Evolutionary conservation across 257 asterid genomes (phyloP), one percentile per base, ranked within the genome.

Genomic region (Forsythia suspensa): DNA sequence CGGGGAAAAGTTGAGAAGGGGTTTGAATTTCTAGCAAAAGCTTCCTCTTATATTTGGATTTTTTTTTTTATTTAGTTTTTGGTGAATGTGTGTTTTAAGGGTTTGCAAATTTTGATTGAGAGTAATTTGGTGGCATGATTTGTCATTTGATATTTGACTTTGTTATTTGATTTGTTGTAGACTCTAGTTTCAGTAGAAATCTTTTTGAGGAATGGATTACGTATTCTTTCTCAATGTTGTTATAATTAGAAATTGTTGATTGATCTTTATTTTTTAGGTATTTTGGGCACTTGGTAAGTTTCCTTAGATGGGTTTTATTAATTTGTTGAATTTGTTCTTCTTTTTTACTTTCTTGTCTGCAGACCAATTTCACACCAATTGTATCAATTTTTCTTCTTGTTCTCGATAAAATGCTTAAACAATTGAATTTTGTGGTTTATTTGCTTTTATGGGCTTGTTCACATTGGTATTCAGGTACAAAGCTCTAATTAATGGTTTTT

Each of bases 11-110:
- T 77, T 65, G 77, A 0, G 80, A 82, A 59, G 82, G 80, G 85
- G 86, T 79, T 63, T 77, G 75, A 66, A 29, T 70, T 75, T 77
- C 57, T 67, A 18, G 67, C 70, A 21, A 51, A 77, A 77, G 71
- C 75, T 24, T 70, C 79, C 46, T 36, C 40, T 52, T 21, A 57
- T 65, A 74, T 70, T 52, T 15, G 68, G 15, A 21, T n/a, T n/a
- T 48, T 46, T 39, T 48, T 36, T 76, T 81, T 76, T 70, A 79
- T 74, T 83, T 78, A 15, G 8, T 21, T 55, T 71, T 20, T 57
- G 76, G 39, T 79, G 72, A 73, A 36, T 38, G 41, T 79, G 78
- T 44, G 9, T 29, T 80, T 76, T 44, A 10, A 59, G 52, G 41
- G 55, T 11, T 76, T 44, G 20, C 57, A 5, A 6, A 43, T 43